phyloP scores from a whole-genome alignment of 169 alveolate species.

The Babesia ovata region DNA sequence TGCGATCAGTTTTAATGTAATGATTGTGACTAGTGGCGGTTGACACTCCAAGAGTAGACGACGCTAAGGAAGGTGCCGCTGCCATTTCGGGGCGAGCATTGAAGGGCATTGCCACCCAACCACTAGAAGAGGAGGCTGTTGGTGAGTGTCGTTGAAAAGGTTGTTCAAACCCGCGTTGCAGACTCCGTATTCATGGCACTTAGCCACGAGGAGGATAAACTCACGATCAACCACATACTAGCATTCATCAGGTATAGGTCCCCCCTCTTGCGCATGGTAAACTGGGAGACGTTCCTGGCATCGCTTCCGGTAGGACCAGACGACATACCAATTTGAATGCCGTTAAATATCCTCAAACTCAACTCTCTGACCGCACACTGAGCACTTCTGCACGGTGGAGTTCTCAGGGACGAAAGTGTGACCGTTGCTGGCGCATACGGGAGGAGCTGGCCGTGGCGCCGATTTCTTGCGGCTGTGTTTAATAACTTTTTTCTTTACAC shows the following conservation, averaged over 20 bases:
- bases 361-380: conserved; percentile 8
- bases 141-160: conserved; percentile 2
- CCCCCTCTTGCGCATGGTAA: conserved; percentile 63
- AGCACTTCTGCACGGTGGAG: conserved; percentile 15
- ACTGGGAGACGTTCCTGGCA: conserved; percentile 58
- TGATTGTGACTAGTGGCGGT: conserved; percentile 8
- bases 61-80: not conserved
- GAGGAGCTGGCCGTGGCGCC: not conserved
- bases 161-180: conserved; percentile 1
- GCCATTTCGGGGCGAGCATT: not conserved
- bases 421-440: conserved; percentile 11
- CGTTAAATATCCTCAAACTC: conserved; percentile 25
- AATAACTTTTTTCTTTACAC: conserved; percentile 9
- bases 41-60: conserved; percentile 1
- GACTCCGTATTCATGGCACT: conserved; percentile 54
- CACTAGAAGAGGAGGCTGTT: conserved; percentile 22
- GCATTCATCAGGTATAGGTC: conserved; percentile 60
- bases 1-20: not conserved
- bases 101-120: conserved; percentile 20
- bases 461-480: conserved; percentile 4
- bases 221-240: conserved; percentile 56
- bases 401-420: conserved; percentile 15
- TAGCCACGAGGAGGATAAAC: conserved; percentile 49
- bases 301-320: conserved; percentile 67
- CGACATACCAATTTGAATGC: conserved; percentile 26